Base-by-base conservation (phyloP, 441 rosid species). In the Euphorbia schlechtendalii region DNA sequence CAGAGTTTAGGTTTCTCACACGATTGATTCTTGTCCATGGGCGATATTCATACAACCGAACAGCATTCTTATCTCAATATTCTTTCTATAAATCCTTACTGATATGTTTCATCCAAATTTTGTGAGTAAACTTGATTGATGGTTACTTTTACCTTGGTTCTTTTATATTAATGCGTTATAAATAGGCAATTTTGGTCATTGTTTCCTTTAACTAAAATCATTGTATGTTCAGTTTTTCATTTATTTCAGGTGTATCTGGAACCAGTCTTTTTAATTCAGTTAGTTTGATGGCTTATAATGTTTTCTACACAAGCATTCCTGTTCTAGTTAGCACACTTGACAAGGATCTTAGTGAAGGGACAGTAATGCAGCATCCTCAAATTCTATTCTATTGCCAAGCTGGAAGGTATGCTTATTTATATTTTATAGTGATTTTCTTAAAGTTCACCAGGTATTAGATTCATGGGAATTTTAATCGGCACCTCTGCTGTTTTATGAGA, bases 311-410 rank as follows among this genome's bases (percentile, higher is more conserved):
- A 28, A 95, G 99, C 66, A 48, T 92, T 65, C 99, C 99, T 76
- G 99, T 87, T 75, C 78, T 95, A 58, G 90, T 88, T 60, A 92
- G 96, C 68, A 90, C 90, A 48, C 89, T 95, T 61, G 99, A 95
- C 82, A 95, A 95, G 81, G 98, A 95, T 86, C 96, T 95, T 65
- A 85, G 78, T 75, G 98, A 92, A 80, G 82, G 86, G 74, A 80
- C 97, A 55, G 88, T 92, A 36, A 95, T 95, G 97, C 97, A 90
- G 76, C 99, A 95, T 81, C 99, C 97, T 57, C 98, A 95, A 75
- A 95, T 95, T 71, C 84, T 95, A 41, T 92, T 95, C 73, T 95
- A 90, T 81, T 92, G 98, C 78, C 99, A 95, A 78, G 98, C 99
- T 20, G 99, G 99, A 80, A 95, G 99, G 99, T 94, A 71, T 73